Percentiles rank a stretch among this genome's conserved stretches.
These are phyloP conservation scores for Trichoderma gamsii DNA, from an alignment of 495 filamentous ascomycete species.

Conservation along the genomic window DNA sequence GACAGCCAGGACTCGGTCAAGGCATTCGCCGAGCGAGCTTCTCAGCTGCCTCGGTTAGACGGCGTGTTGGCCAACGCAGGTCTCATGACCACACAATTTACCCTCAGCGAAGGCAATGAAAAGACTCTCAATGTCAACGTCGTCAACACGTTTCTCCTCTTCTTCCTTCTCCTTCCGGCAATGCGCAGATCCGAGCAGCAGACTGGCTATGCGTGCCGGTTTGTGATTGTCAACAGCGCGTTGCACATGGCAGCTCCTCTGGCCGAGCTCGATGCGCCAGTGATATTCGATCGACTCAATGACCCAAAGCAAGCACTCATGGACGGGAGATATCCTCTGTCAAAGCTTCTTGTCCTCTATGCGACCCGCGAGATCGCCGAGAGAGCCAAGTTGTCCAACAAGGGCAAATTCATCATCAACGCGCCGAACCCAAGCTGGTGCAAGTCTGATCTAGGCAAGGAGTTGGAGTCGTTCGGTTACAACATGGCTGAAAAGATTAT, in stretches of 20 bases:
- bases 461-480: conserved; percentile 1
- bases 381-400: conserved; percentile 19
- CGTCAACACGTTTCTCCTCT: conserved; percentile 43
- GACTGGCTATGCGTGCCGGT: background rate
- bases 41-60: conserved; percentile 31
- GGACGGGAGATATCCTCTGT: conserved; percentile 34
- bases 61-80: conserved; percentile 42
- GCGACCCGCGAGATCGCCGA: conserved; percentile 41
- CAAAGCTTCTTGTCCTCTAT: conserved; percentile 50
- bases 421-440: conserved; percentile 42
- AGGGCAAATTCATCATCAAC: conserved; percentile 44
- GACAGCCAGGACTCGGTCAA: conserved; percentile 32
- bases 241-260: conserved; percentile 20
- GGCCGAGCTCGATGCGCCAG: conserved; percentile 15
- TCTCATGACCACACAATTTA: conserved; percentile 16
- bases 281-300: conserved; percentile 19
- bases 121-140: conserved; percentile 45
- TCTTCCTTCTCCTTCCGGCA: conserved; percentile 38
- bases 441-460: conserved; percentile 20
- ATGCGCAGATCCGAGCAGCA: conserved; percentile 19
- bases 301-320: conserved; percentile 18
- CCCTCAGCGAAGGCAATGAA: conserved; percentile 15
- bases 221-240: conserved; percentile 18
- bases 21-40: conserved; percentile 32
- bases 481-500: conserved; percentile 24